Evolutionary conservation across 2,329 filamentous ascomycete species (phyloP).

Genomic region (Aspergillus neoniger): DNA sequence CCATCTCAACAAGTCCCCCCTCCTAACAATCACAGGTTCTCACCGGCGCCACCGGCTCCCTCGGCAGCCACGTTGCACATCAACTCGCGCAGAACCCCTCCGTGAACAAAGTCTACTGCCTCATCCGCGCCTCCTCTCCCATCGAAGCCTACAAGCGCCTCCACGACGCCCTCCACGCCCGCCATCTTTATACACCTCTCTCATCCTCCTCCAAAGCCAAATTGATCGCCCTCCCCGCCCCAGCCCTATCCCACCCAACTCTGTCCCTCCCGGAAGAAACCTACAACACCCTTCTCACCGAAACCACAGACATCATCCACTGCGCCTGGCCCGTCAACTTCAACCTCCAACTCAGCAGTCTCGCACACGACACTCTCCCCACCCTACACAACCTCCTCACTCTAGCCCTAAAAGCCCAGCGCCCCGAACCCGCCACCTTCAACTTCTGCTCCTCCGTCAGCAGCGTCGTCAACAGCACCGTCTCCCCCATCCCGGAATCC

Average conservation of each 20-base stretch:
- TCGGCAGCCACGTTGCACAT: conserved; percentile 61
- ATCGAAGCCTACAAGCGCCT: conserved; percentile 50
- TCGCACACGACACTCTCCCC: conserved; percentile 56
- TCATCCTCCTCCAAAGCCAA: conserved; percentile 32
- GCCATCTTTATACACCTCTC: conserved; percentile 35
- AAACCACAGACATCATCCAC: conserved; percentile 59
- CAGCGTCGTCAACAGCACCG: conserved; percentile 38
- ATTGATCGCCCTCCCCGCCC: conserved; percentile 50
- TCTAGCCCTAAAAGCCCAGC: conserved; percentile 37
- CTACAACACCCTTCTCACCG: conserved; percentile 45
- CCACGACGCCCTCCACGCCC: conserved; percentile 43
- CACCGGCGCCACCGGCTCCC: conserved; percentile 66
- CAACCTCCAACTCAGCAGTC: conserved; percentile 57
- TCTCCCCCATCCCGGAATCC: conserved; percentile 36
- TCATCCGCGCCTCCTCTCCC: conserved; percentile 53
- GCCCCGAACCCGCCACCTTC: conserved; percentile 41
- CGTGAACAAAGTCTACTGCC: conserved; percentile 56
- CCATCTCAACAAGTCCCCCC: neutral
- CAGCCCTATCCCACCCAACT: conserved; percentile 46
- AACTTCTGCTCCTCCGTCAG: conserved; percentile 56
- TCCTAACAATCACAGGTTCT: conserved; percentile 42
- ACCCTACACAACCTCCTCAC: conserved; percentile 49
- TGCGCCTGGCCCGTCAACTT: conserved; percentile 69
- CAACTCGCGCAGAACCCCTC: conserved; percentile 39
- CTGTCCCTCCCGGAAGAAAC: conserved; percentile 51